Evolutionary conservation across 192 early-diverging fungal species (phyloP), one percentile per base, ranked within the genome.

Genomic region (Spinellus fusiger): DNA sequence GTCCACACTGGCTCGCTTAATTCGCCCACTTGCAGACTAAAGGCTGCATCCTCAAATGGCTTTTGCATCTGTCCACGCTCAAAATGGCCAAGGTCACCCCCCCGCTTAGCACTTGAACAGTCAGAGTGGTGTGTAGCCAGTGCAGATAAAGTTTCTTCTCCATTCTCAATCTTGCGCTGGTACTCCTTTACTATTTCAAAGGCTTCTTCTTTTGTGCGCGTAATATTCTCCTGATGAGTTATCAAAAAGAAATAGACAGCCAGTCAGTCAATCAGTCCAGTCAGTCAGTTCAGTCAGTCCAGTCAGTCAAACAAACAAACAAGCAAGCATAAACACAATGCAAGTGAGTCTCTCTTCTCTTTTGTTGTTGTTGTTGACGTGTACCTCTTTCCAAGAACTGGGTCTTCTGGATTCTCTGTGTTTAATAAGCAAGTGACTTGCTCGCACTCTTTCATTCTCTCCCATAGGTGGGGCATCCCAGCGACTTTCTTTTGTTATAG

Each of bases 391-490:
- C 94, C 95, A 97, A 12, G 93, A 94, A 58, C 83, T 87, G 10
- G 96, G 95, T 16, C 90, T 78, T 33, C 96, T 79, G 28, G 87
- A 90, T 16, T 85, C 86, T 18, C 65, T 73, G 70, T 97, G 93
- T 71, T 98, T 98, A 56, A 93, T 92, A 15, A 98, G 73, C 26
- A 98, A 75, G 62, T 98, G 96, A 28, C 85, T 87, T 18, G 92
- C 96, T 8, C 92, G 79, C 34, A 95, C 78, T 60, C 78, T 69
- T 16, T 68, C 75, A 3, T 40, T 53, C 2, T 67, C 61, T 9
- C 27, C 12, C n/a, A 27, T 25, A 10, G 58, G 29, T 3, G 91
- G 91, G 16, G 83, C 75, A 28, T 90, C 88, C 91, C 91, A 93
- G 22, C 82, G 76, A 49, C 82, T 83, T 64, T 91, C 89, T 10